Percentiles rank a stretch among this genome's conserved stretches.
Evolutionary conservation across 495 filamentous ascomycete genomes (phyloP).

Genomic region (Penicillium mononematosum): DNA sequence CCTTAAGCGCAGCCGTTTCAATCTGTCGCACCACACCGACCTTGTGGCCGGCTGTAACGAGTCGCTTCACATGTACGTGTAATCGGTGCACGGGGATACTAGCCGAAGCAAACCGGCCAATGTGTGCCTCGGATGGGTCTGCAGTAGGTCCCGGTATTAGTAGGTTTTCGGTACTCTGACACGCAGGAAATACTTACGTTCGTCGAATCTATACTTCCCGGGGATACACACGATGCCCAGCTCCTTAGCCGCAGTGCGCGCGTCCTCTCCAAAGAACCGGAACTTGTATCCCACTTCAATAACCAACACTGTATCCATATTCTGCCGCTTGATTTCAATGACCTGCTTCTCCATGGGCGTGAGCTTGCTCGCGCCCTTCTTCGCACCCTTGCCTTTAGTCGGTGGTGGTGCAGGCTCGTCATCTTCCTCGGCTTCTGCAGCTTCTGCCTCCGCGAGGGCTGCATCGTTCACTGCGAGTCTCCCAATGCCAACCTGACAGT

Average conservation of each 20-base stretch:
- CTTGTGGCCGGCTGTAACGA: constrained; percentile 90
- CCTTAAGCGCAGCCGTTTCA: constrained; percentile 98
- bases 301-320: constrained; percentile 85
- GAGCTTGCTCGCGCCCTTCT: constrained; percentile 70
- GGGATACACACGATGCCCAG: constrained; percentile 96
- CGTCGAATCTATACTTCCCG: constrained; percentile 91
- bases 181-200: constrained; percentile 53
- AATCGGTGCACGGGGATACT: constrained; percentile 92
- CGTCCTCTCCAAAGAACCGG: constrained; percentile 97
- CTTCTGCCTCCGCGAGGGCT: constrained; percentile 51
- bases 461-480: constrained; percentile 57
- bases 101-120: constrained; percentile 90
- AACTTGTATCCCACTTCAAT: constrained; percentile 99
- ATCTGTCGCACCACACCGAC: constrained; percentile 93
- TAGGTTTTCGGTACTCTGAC: constrained; percentile 3
- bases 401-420: constrained; percentile 49
- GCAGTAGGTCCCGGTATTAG: constrained; percentile 1
- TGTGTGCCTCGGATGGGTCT: constrained; percentile 87
- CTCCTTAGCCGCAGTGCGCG: constrained; percentile 83
- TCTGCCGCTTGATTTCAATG: constrained; percentile 86
- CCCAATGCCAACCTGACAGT: constrained; percentile 70
- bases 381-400: constrained; percentile 58
- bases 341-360: constrained; percentile 95
- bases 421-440: constrained; percentile 51
- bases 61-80: constrained; percentile 90